A percentile compares a stretch with the other conserved stretches of the same genome.
Evolutionary conservation across 768 basidiomycete genomes (phyloP).

Genomic region (Kwoniella dendrophila): DNA sequence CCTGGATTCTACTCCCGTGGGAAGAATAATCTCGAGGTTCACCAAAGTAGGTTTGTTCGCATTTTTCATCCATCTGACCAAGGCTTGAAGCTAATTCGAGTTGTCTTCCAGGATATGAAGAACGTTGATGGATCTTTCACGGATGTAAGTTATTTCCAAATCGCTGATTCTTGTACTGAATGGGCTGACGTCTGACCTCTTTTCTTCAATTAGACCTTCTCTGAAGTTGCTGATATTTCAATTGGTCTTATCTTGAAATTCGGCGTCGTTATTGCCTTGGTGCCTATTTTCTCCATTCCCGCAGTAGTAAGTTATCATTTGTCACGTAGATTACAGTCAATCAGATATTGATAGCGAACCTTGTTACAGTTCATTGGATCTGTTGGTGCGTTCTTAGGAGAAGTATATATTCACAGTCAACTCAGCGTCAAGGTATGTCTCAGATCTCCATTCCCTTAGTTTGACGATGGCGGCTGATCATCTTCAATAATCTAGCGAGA

Average conservation of each 20-base stretch:
- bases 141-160: conserved; percentile 25
- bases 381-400: conserved; percentile 60
- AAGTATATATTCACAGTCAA: conserved; percentile 64
- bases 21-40: conserved; percentile 51
- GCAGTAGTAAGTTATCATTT: conserved; percentile 27
- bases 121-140: conserved; percentile 45
- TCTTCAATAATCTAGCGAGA: conserved; percentile 56
- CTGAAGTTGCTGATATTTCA: conserved; percentile 41
- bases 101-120: conserved; percentile 43
- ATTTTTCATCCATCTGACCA: not conserved
- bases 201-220: conserved; percentile 27
- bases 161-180: not conserved
- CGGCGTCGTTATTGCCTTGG: conserved; percentile 45
- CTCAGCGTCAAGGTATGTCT: conserved; percentile 61
- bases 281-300: conserved; percentile 50
- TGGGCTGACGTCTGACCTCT: not conserved
- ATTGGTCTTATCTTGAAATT: conserved; percentile 47
- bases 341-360: not conserved
- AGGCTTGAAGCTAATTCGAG: not conserved
- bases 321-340: not conserved
- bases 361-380: conserved; percentile 44
- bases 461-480: not conserved
- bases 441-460: not conserved
- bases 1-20: conserved; percentile 48
- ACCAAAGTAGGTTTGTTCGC: conserved; percentile 35